These are phyloP conservation scores for Curvularia sp. DNA, from an alignment of 2,329 filamentous ascomycete genomes.

Conservation along the genomic window DNA sequence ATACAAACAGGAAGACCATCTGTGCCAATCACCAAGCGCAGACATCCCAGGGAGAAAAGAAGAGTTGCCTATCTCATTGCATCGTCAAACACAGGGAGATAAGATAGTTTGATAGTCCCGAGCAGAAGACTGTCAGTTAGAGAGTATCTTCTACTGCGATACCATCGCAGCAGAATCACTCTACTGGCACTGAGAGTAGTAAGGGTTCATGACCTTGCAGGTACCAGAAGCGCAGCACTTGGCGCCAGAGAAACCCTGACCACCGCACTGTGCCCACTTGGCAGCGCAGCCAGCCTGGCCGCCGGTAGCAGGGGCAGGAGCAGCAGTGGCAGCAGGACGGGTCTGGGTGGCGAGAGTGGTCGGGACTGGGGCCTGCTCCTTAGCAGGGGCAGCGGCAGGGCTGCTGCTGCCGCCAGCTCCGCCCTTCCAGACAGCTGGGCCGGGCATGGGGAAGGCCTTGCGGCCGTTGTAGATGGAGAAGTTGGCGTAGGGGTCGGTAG, in stretches of 20 bases:
- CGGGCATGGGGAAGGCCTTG: slow-evolving; percentile 27
- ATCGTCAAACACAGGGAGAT: not conserved
- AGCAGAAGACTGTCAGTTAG: not conserved
- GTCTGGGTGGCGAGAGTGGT: not conserved
- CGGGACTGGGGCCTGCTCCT: not conserved
- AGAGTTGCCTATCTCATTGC: not conserved
- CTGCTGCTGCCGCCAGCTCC: slow-evolving; percentile 16
- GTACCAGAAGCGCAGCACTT: slow-evolving; percentile 24
- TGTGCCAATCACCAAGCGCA: not conserved
- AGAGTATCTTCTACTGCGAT: not conserved
- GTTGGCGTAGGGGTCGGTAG: slow-evolving; percentile 31
- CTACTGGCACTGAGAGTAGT: slow-evolving; percentile 28
- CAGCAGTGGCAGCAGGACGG: not conserved
- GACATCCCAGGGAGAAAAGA: not conserved
- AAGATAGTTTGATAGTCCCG: too few relatives aligned
- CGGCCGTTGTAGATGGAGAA: slow-evolving; percentile 38
- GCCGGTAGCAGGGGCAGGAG: slow-evolving; percentile 14
- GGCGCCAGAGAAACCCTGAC: slow-evolving; percentile 22
- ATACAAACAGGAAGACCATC: not conserved
- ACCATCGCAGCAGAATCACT: not conserved
- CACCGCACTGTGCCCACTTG: slow-evolving; percentile 26
- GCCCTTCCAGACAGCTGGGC: slow-evolving; percentile 25
- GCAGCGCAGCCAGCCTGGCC: slow-evolving; percentile 15
- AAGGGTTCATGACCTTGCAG: slow-evolving; percentile 28
- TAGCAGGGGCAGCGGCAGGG: slow-evolving; percentile 1